Evolutionary conservation across 768 basidiomycete species (phyloP), one percentile per base, ranked within the genome.

Genomic region (Galerina sulciceps): DNA sequence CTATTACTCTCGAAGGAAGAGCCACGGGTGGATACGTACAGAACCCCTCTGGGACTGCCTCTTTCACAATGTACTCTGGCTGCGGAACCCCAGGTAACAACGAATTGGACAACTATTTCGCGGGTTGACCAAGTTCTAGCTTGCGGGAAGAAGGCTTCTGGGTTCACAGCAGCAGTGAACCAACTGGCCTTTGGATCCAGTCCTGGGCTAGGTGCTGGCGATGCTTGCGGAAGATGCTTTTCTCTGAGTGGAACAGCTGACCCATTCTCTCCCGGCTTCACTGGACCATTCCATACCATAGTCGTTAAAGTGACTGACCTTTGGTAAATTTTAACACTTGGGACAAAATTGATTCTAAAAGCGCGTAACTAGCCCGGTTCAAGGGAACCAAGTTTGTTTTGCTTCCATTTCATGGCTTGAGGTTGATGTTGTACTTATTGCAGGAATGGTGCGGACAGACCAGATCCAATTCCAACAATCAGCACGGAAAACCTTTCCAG

Each of bases 191-290:
- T 83, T 57, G 85, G 85, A 40, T 72, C 82, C 8, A 48, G 67
- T 14, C 80, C 84, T 17, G 83, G 84, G 0, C 26, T 71, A 0
- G 85, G 84, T 10, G 70, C 83, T 2, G 85, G 85, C 14, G 85
- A 85, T 68, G 85, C 82, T 10, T 87, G 85, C 60, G 85, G 85
- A 13, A 81, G 85, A 37, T 86, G 85, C 75, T 86, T 87, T 67
- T 69, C 76, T 17, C 47, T 86, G 55, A 83, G 84, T 1, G 83
- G 77, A 38, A 75, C 67, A 14, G 59, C 67, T 10, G 84, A 86
- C 67, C 85, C 86, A 17, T 85, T 72, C 73, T 80, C 82, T 20
- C 82, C 83, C 1, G 56, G 71, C 0, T 85, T 63, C 69, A 68
- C 73, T 14, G 84, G 83, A 10, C 82, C 84, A 14, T 85, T 84